Conservation (phyloP, 2,329 filamentous ascomycete genomes). For the Fusarium sarcochroum region DNA sequence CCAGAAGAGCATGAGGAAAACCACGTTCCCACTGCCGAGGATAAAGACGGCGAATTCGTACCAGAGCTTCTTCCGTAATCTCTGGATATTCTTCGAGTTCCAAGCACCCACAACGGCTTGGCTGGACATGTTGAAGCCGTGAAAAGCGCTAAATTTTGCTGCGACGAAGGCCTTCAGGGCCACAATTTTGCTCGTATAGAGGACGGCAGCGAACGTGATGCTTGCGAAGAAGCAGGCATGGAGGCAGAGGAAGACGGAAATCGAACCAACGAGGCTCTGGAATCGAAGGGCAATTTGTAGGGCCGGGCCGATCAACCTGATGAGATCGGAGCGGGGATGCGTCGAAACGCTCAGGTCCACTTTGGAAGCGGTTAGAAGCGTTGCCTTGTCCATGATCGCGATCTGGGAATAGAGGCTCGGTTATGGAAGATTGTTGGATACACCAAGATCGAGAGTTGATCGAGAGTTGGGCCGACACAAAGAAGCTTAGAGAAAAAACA, state of each 20-base stretch:
- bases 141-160: slow-evolving; percentile 50
- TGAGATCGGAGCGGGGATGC: slow-evolving; percentile 51
- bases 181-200: slow-evolving; percentile 47
- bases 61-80: slow-evolving; percentile 62
- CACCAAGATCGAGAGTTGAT: neutral
- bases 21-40: slow-evolving; percentile 63
- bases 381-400: slow-evolving; percentile 54
- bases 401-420: slow-evolving; percentile 25
- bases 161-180: slow-evolving; percentile 48
- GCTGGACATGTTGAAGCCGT: slow-evolving; percentile 49
- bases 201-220: slow-evolving; percentile 42
- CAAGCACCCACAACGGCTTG: slow-evolving; percentile 52
- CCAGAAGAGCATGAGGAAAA: slow-evolving; percentile 69
- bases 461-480: neutral
- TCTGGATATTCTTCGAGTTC: slow-evolving; percentile 55
- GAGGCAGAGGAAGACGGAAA: slow-evolving; percentile 52
- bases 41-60: slow-evolving; percentile 67
- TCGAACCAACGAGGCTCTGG: slow-evolving; percentile 53
- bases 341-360: slow-evolving; percentile 52
- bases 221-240: slow-evolving; percentile 51
- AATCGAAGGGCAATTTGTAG: slow-evolving; percentile 54
- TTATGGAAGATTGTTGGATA: slow-evolving; percentile 8
- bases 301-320: slow-evolving; percentile 53
- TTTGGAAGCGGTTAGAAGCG: slow-evolving; percentile 56
- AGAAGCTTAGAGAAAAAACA: slow-evolving; percentile 9